These are phyloP conservation scores for Arabidopsis hybrid DNA, from an alignment of 441 rosid genomes.

Conservation along the genomic window DNA sequence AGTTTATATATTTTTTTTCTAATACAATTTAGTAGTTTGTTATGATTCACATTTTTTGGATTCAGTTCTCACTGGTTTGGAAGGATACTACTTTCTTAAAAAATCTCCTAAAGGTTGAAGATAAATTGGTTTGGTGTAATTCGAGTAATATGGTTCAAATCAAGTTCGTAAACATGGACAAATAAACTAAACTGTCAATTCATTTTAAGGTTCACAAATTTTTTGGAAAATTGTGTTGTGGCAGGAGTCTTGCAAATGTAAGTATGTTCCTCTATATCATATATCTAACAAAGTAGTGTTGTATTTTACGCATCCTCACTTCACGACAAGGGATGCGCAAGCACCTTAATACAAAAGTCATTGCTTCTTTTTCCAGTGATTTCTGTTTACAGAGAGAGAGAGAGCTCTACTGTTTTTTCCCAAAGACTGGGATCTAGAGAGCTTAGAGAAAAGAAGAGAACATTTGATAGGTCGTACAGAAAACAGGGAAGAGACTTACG, in stretches of 20 bases:
- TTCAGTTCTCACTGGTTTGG: not conserved
- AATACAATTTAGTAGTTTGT: not conserved
- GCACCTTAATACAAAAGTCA: constrained; percentile 2
- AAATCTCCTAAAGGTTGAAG: too few species aligned
- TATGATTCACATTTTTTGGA: not conserved
- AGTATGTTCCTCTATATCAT: constrained; percentile 10
- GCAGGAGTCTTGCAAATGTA: not conserved
- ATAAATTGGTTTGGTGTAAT: not conserved
- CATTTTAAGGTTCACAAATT: not conserved
- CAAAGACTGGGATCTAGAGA: constrained; percentile 20
- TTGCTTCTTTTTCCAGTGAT: not conserved
- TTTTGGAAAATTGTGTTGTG: not conserved
- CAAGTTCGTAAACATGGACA: not conserved
- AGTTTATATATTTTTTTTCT: too few species aligned
- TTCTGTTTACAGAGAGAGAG: constrained; percentile 14
- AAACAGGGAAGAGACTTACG: constrained; percentile 3
- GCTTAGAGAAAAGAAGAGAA: constrained; percentile 19
- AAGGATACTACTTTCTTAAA: too few species aligned
- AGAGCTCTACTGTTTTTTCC: constrained; percentile 2
- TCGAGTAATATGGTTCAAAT: too few species aligned
- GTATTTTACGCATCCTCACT: not conserved
- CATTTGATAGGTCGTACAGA: not conserved
- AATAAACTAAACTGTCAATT: not conserved
- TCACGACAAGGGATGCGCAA: not conserved
- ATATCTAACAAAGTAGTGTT: not conserved